Evolutionary conservation across 768 basidiomycete species (phyloP).

Genomic region (Mycena galopus): DNA sequence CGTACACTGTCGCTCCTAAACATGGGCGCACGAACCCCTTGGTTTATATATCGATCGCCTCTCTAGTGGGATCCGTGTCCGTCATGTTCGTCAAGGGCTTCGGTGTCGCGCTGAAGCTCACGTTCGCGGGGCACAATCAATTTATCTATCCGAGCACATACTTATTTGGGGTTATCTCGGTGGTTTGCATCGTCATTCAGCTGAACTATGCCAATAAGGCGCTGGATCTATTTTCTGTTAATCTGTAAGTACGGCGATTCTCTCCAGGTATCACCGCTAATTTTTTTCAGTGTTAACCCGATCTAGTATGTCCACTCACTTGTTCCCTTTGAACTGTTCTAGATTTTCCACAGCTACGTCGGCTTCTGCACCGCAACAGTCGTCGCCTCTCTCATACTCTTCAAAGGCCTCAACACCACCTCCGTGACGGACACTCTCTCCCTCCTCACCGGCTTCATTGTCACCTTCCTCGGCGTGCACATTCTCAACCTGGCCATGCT

Average conservation of each 20-base stretch:
- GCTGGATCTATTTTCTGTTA: conserved; percentile 94
- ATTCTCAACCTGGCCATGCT: conserved; percentile 31
- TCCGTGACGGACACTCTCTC: conserved; percentile 85
- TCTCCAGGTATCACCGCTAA: not conserved
- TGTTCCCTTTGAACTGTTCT: not conserved
- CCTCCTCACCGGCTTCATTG: conserved; percentile 55
- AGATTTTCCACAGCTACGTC: conserved; percentile 62
- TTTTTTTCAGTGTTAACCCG: conserved; percentile 84
- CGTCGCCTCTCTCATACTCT: conserved; percentile 93
- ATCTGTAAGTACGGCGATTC: conserved; percentile 76
- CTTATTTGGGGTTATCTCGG: conserved; percentile 87
- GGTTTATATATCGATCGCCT: conserved; percentile 97
- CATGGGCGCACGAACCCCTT: conserved; percentile 90
- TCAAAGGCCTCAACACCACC: conserved; percentile 96
- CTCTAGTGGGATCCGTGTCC: conserved; percentile 95
- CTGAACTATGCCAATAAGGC: conserved; percentile 99
- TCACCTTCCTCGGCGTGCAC: conserved; percentile 52
- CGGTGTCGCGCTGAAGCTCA: conserved; percentile 95
- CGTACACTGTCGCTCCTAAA: conserved; percentile 84
- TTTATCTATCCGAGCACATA: conserved; percentile 95
- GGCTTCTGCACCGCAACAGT: no score
- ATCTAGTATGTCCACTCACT: conserved; percentile 65
- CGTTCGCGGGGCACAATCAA: conserved; percentile 93
- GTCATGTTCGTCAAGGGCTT: conserved; percentile 99
- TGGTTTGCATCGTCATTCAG: conserved; percentile 89